These are phyloP conservation scores for Tolypocladium tropicale DNA, from an alignment of 2,329 filamentous ascomycete species.

Conservation along the genomic window DNA sequence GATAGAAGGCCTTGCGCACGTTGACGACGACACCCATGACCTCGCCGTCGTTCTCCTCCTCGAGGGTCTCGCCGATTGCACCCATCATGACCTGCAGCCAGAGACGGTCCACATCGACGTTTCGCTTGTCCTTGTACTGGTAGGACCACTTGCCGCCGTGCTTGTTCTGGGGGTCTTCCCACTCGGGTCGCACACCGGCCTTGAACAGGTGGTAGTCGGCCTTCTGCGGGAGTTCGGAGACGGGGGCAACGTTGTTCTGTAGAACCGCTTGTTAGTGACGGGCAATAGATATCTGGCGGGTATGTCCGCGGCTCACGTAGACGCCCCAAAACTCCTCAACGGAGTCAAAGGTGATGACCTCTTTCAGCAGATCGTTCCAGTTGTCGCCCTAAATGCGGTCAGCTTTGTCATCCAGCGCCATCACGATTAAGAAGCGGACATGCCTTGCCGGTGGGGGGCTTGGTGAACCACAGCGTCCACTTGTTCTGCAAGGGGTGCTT, in stretches of 20 bases:
- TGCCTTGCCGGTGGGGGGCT: slow-evolving; percentile 92
- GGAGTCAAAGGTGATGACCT: slow-evolving; percentile 97
- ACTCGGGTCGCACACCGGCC: slow-evolving; percentile 90
- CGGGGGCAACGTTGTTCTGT: slow-evolving; percentile 96
- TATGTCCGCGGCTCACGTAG: slow-evolving; percentile 59
- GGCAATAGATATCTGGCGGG: not conserved
- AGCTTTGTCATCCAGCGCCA: not conserved
- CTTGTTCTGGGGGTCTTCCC: slow-evolving; percentile 98
- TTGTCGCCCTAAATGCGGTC: slow-evolving; percentile 64
- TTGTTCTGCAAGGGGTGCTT: slow-evolving; percentile 96
- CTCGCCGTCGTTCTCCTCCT: slow-evolving; percentile 88
- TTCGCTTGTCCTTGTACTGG: slow-evolving; percentile 92
- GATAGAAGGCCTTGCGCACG: slow-evolving; percentile 95
- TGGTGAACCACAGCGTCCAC: slow-evolving; percentile 99
- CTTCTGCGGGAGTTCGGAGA: slow-evolving; percentile 91
- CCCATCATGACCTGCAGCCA: slow-evolving; percentile 97
- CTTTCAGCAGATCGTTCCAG: slow-evolving; percentile 96
- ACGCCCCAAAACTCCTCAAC: slow-evolving; percentile 99
- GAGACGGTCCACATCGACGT: slow-evolving; percentile 82
- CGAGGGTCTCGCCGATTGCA: slow-evolving; percentile 94
- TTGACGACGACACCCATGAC: slow-evolving; percentile 99
- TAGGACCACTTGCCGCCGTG: slow-evolving; percentile 99
- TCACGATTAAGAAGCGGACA: slow-evolving; percentile 10
- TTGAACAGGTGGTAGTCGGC: slow-evolving; percentile 99
- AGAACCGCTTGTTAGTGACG: slow-evolving; percentile 3